A percentile compares a stretch with the other conserved stretches of the same genome.
These are phyloP conservation scores for Populus tomentosa DNA, from an alignment of 441 rosid genomes.

Conservation along the genomic window DNA sequence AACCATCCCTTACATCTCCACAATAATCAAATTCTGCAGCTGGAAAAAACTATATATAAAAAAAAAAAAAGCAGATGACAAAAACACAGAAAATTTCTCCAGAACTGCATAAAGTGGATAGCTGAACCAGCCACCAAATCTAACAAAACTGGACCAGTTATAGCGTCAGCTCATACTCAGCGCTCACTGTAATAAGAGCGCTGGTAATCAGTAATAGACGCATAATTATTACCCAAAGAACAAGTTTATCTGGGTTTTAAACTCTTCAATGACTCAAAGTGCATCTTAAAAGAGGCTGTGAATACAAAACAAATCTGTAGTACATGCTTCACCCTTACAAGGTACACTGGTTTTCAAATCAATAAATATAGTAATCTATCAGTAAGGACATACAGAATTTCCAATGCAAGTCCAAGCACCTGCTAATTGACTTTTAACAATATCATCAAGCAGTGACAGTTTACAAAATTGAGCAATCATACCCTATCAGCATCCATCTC, in stretches of 20 bases:
- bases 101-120: not conserved
- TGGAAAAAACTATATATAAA: not conserved
- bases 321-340: too few relatives aligned
- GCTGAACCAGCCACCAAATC: not conserved
- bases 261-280: not conserved
- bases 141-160: constrained; percentile 6
- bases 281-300: not conserved
- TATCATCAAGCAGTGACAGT: not conserved
- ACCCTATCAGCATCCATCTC: constrained; percentile 69
- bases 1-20: constrained; percentile 6
- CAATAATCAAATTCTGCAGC: not conserved
- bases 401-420: too few relatives aligned
- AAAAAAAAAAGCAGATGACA: not conserved
- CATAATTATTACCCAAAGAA: not conserved
- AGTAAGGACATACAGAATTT: too few relatives aligned
- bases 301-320: too few relatives aligned
- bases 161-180: constrained; percentile 21
- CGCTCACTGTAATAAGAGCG: not conserved
- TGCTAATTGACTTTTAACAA: not conserved
- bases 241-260: not conserved
- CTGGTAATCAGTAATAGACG: constrained; percentile 22
- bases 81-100: not conserved
- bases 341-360: too few relatives aligned
- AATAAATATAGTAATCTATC: too few relatives aligned
- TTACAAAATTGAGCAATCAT: constrained; percentile 3